These are phyloP conservation scores for Mycosphaerella sp. DNA, from an alignment of 2,329 filamentous ascomycete species.

Conservation along the genomic window DNA sequence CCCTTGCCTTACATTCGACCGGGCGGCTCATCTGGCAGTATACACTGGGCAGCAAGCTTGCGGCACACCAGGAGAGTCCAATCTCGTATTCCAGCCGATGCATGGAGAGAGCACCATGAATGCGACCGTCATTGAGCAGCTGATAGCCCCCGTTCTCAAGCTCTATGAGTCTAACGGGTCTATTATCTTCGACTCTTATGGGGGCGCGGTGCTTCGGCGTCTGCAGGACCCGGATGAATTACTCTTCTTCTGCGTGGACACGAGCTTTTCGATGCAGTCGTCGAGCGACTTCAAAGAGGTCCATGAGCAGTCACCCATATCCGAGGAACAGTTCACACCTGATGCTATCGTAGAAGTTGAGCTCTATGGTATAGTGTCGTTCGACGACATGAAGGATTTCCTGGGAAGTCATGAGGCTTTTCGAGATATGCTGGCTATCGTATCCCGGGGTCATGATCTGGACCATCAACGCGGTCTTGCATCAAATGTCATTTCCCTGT, in stretches of 20 bases:
- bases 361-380: constrained; percentile 8
- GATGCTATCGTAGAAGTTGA: constrained; percentile 10
- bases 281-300: constrained; percentile 32
- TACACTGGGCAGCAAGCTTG: constrained; percentile 34
- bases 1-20: constrained; percentile 34
- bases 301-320: constrained; percentile 15
- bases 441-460: constrained; percentile 10
- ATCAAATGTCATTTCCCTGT: constrained; percentile 20
- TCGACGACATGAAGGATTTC: constrained; percentile 28
- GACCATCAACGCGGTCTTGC: constrained; percentile 1
- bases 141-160: constrained; percentile 32
- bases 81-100: constrained; percentile 32
- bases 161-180: constrained; percentile 32
- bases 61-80: constrained; percentile 31
- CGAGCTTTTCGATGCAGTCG: constrained; percentile 31
- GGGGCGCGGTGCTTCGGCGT: constrained; percentile 26
- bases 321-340: constrained; percentile 11
- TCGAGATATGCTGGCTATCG: constrained; percentile 28
- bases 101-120: constrained; percentile 32
- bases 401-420: constrained; percentile 26
- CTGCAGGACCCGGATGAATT: constrained; percentile 33
- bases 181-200: constrained; percentile 33
- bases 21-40: constrained; percentile 32
- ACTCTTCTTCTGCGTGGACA: constrained; percentile 34
- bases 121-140: constrained; percentile 33